Conservation (phyloP, 768 basidiomycete genomes). For the Kwoniella sp. region DNA sequence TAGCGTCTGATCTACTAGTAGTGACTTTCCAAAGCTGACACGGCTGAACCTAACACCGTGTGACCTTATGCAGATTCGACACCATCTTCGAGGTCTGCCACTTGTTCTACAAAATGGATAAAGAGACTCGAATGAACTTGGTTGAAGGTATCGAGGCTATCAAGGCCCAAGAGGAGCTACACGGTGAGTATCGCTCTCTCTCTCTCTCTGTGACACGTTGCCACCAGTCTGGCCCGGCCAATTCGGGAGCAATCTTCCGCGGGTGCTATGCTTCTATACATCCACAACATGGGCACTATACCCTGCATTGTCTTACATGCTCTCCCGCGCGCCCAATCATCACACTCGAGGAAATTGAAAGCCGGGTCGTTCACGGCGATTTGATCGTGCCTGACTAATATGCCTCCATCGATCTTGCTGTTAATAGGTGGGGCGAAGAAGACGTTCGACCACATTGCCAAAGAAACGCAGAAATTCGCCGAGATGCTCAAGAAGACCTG, state of each 20-base stretch:
- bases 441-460: conserved; percentile 28
- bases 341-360: not conserved
- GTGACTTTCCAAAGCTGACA: too few relatives aligned
- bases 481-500: conserved; percentile 13
- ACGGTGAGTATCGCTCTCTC: conserved; percentile 35
- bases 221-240: too few relatives aligned
- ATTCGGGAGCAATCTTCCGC: too few relatives aligned
- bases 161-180: conserved; percentile 33
- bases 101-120: conserved; percentile 28
- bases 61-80: conserved; percentile 8
- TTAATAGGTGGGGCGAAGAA: not conserved
- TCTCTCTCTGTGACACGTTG: not conserved
- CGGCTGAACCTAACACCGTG: not conserved
- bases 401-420: too few relatives aligned
- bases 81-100: conserved; percentile 26
- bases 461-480: conserved; percentile 27
- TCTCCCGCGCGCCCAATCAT: not conserved
- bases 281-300: too few relatives aligned
- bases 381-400: too few relatives aligned
- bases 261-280: too few relatives aligned
- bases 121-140: conserved; percentile 23
- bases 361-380: too few relatives aligned
- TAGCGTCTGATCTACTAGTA: too few relatives aligned
- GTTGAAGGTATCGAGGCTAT: conserved; percentile 30
- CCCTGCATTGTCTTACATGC: too few relatives aligned